Base-by-base conservation (phyloP, 441 rosid species). In the Brassica hybrid region DNA sequence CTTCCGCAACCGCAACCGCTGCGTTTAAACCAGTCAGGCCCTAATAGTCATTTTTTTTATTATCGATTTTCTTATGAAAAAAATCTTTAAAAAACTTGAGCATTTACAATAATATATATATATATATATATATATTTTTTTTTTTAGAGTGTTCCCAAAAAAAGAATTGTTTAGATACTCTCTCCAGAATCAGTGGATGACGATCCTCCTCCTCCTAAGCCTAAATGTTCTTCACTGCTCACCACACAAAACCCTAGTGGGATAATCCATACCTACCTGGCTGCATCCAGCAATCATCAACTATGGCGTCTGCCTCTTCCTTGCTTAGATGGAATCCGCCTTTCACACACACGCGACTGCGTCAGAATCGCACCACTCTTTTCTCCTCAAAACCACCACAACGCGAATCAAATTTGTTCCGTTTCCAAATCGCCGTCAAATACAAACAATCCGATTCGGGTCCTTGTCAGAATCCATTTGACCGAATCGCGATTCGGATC, bases 321-420 rank as follows among this genome's bases (percentile, higher is more conserved):
- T 70, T 90, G 30, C 80, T 86, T 9, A 85, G 81, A 79, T 85
- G 85, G 80, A 80, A 76, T 41, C 88, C 76, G 11, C 65, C 43
- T 60, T 72, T 78, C 48, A 66, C 85, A 11, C 19, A 61, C 69
- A 41, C 17, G 61, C 58, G 19, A 16, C 19, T 19, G 5, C 70
- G 0, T 1, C 78, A 16, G 69, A 18, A 36, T 38, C 77, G 63
- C 70, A 75, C 48, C 45, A 52, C 4, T 74, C 69, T 59, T 70
- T 50, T 30, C 79, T 83, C 7, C 82, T 65, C 54, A 19, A 75
- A 9, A 11, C 83, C 19, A 71, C 83, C 34, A 30, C 34, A 65
- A 82, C 61, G 69, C 18, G 82, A 16, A 19, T 71, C 58, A 72
- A 78, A 56, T 65, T 50, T 14, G 10, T 12, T 48, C 76, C 75